Percentiles rank a stretch among this genome's conserved stretches.
Evolutionary conservation across 257 asterid species (phyloP).

Genomic region (Penstemon davidsonii): DNA sequence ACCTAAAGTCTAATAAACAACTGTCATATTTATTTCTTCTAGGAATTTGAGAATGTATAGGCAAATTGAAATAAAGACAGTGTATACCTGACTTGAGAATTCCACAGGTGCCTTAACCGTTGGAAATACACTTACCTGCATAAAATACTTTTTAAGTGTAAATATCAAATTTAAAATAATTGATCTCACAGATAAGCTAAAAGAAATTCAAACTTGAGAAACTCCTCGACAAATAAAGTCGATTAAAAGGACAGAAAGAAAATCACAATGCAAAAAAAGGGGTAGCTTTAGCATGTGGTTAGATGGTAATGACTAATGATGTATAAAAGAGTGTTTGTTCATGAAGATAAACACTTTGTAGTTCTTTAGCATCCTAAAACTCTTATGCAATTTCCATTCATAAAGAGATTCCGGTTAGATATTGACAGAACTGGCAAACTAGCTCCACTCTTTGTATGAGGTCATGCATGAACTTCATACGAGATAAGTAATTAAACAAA

Average conservation of each 20-base stretch:
- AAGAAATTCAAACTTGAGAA: conserved; percentile 2
- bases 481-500: background rate
- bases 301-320: background rate
- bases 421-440: background rate
- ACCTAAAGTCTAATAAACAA: conserved; percentile 4
- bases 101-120: conserved; percentile 89
- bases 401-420: background rate
- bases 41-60: background rate
- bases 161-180: conserved; percentile 14
- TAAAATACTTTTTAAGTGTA: conserved; percentile 8
- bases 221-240: conserved; percentile 19
- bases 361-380: background rate
- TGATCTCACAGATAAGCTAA: conserved; percentile 9
- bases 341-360: background rate
- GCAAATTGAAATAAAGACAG: background rate
- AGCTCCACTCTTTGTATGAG: background rate
- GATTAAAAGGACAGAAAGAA: background rate
- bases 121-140: conserved; percentile 89
- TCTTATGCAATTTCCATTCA: too few relatives aligned
- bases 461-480: background rate
- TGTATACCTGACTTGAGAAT: conserved; percentile 76
- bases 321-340: background rate
- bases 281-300: background rate
- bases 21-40: background rate
- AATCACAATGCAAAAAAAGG: background rate